These are phyloP conservation scores for Haplosporangium sp. DNA, from an alignment of 371 early-diverging fungal species.

Conservation along the genomic window DNA sequence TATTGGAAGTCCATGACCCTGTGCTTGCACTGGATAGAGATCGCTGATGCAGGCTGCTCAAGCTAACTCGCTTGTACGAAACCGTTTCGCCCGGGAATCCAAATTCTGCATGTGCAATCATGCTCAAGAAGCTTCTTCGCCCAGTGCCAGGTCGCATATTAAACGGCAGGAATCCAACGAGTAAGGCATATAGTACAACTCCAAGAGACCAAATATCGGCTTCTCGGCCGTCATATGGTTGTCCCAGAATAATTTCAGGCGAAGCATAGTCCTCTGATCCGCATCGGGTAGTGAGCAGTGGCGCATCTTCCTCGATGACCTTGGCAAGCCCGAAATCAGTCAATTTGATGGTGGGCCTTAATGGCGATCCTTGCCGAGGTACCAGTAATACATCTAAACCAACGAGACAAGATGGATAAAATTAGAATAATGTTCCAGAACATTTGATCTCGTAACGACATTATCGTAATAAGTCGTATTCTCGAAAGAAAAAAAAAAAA, in stretches of 20 bases:
- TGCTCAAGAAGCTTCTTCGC: slow-evolving; percentile 55
- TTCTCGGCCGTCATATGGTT: slow-evolving; percentile 72
- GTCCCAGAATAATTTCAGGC: slow-evolving; percentile 83
- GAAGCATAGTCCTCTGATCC: slow-evolving; percentile 88
- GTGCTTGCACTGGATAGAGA: slow-evolving; percentile 24
- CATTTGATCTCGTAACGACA: no score
- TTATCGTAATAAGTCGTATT: no score
- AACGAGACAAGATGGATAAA: not conserved
- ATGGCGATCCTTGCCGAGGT: slow-evolving; percentile 38
- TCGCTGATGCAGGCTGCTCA: slow-evolving; percentile 23
- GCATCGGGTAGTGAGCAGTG: slow-evolving; percentile 66
- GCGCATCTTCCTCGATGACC: slow-evolving; percentile 61
- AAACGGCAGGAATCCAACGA: slow-evolving; percentile 71
- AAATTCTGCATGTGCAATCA: slow-evolving; percentile 57
- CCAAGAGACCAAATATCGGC: slow-evolving; percentile 83
- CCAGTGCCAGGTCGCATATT: slow-evolving; percentile 52
- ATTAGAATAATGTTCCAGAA: no score
- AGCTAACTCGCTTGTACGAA: slow-evolving; percentile 20
- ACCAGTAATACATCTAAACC: slow-evolving; percentile 37
- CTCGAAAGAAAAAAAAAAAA: no score
- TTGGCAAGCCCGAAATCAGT: slow-evolving; percentile 81
- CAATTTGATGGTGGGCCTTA: slow-evolving; percentile 68
- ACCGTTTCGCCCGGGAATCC: slow-evolving; percentile 56
- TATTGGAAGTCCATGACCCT: slow-evolving; percentile 8
- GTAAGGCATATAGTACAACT: slow-evolving; percentile 72